Conservation (phyloP, 192 early-diverging fungal species). For the Borealophlyctis nickersoniae region DNA sequence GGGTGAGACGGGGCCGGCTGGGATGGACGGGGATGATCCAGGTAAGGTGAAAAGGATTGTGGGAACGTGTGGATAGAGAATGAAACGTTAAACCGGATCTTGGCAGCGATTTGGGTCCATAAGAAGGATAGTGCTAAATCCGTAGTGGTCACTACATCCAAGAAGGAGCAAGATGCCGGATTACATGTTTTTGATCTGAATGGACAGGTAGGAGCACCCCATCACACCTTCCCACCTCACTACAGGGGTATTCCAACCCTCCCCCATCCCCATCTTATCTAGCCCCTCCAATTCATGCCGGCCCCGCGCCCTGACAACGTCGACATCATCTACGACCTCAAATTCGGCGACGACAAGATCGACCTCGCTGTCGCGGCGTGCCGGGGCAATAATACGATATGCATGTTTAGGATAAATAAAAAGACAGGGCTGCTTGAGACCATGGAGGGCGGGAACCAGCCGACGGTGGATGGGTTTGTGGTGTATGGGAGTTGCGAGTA, state of each 20-base stretch:
- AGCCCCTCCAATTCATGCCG: slow-evolving; percentile 11
- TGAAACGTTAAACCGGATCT: too few species aligned
- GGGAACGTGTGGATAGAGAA: too few species aligned
- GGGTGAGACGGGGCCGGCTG: slow-evolving; percentile 15
- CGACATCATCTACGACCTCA: slow-evolving; percentile 16
- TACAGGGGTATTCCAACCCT: neutral
- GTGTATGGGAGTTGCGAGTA: slow-evolving; percentile 26
- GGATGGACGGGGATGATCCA: slow-evolving; percentile 18
- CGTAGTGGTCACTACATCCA: slow-evolving; percentile 15
- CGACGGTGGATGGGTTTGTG: slow-evolving; percentile 2
- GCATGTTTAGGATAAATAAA: slow-evolving; percentile 14
- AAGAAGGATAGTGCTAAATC: neutral
- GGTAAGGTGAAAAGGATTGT: too few species aligned
- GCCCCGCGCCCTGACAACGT: slow-evolving; percentile 21
- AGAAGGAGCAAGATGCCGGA: slow-evolving; percentile 9
- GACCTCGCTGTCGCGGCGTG: slow-evolving; percentile 21
- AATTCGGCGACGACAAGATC: slow-evolving; percentile 20
- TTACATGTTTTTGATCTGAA: slow-evolving; percentile 23
- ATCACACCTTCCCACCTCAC: neutral
- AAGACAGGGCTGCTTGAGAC: slow-evolving; percentile 4
- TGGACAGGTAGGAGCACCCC: slow-evolving; percentile 7
- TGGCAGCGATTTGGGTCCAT: slow-evolving; percentile 19
- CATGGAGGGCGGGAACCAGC: slow-evolving; percentile 13
- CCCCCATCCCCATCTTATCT: neutral
- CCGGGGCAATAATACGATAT: slow-evolving; percentile 19